Conservation (phyloP, 345 rosid genomes). For the Noccaea bulbosa region DNA sequence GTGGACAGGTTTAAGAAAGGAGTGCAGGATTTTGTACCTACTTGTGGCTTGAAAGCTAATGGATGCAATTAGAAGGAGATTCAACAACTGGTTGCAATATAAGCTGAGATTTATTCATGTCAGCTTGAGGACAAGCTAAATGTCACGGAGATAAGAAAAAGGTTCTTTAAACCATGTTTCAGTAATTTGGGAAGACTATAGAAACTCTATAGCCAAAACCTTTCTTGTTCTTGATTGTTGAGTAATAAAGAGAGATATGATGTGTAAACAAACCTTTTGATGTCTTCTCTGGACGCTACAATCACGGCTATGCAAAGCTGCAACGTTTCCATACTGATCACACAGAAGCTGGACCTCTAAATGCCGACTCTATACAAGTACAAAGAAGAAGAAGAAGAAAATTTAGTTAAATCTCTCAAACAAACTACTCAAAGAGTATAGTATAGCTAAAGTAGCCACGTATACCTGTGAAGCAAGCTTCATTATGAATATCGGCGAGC, state of each 20-base stretch:
- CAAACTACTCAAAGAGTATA: constrained; percentile 24
- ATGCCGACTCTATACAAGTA: constrained; percentile 78
- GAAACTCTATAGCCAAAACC: no score
- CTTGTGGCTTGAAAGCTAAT: no score
- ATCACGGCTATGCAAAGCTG: constrained; percentile 98
- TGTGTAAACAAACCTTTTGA: constrained; percentile 64
- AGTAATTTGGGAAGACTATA: no score
- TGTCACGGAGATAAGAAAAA: neutral
- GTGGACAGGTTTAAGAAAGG: neutral
- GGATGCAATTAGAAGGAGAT: no score
- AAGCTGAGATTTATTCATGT: neutral
- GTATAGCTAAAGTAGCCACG: constrained; percentile 26
- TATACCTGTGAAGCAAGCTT: constrained; percentile 97
- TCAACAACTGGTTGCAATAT: neutral
- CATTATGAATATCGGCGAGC: constrained; percentile 99
- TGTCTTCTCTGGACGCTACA: constrained; percentile 98
- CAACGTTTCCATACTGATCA: constrained; percentile 90
- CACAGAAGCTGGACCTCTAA: constrained; percentile 94
- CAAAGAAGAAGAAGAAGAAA: no score
- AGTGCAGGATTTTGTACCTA: neutral
- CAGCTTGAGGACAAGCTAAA: constrained; percentile 13
- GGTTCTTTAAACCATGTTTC: no score
- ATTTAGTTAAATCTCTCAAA: neutral
- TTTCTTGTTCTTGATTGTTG: no score
- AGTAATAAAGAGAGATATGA: no score